Evolutionary conservation across 1,284 basidiomycete genomes (phyloP).

Genomic region (Rhodotorula sp.): DNA sequence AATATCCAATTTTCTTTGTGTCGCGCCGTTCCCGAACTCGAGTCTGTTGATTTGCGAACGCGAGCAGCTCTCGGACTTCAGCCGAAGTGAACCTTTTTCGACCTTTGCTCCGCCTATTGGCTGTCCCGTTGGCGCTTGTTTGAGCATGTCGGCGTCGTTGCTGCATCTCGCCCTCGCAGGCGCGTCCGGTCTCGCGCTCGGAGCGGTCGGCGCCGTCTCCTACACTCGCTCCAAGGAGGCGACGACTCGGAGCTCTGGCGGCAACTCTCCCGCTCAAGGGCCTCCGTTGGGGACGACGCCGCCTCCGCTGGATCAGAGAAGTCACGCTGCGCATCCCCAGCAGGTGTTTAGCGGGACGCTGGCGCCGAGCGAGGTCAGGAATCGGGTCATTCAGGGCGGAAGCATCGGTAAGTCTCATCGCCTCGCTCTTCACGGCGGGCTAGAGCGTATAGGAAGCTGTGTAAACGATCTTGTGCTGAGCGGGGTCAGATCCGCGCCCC

Average conservation of each 20-base stretch:
- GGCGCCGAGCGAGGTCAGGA: conserved; percentile 17
- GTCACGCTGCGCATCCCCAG: not conserved
- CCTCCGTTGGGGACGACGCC: not conserved
- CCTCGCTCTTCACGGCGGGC: not conserved
- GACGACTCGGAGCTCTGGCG: not conserved
- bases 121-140: not conserved
- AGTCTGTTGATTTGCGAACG: too few species aligned
- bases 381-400: conserved; percentile 14
- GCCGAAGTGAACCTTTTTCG: not conserved
- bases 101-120: not conserved
- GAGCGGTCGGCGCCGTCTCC: conserved; percentile 29
- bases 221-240: conserved; percentile 1
- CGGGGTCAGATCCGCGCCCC: fast-evolving
- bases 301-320: not conserved
- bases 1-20: too few species aligned
- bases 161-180: conserved; percentile 31
- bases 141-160: not conserved
- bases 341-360: conserved; percentile 17
- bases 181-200: conserved; percentile 31
- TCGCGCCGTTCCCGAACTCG: too few species aligned
- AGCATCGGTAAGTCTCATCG: conserved; percentile 27
- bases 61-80: not conserved
- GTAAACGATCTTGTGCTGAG: too few species aligned
- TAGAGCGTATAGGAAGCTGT: too few species aligned
- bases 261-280: not conserved